These are phyloP conservation scores for Chamaecyparis obtusa DNA, from an alignment of 75 land plant genomes.

Conservation along the genomic window DNA sequence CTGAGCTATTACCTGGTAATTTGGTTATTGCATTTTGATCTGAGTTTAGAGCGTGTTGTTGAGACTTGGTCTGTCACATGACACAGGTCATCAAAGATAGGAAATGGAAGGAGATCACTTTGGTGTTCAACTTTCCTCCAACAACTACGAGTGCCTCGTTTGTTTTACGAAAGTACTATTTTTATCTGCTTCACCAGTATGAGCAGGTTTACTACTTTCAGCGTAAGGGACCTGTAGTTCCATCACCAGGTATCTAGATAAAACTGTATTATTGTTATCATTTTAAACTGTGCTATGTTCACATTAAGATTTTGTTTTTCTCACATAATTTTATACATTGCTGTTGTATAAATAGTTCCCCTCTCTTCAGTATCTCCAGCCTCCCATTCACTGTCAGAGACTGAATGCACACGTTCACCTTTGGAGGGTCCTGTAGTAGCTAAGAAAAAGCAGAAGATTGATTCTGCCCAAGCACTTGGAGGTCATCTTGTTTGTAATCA, in stretches of 20 bases:
- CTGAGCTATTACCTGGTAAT: background rate
- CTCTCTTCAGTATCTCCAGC: constrained; percentile 9
- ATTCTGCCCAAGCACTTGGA: constrained; percentile 9
- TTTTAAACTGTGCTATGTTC: background rate
- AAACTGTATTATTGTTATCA: background rate
- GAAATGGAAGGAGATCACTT: constrained; percentile 33
- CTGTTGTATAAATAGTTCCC: constrained; percentile 6
- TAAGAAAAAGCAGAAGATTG: constrained; percentile 11
- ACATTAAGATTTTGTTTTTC: background rate
- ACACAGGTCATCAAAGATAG: constrained; percentile 32
- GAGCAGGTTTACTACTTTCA: constrained; percentile 37
- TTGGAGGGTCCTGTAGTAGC: background rate
- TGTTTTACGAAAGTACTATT: constrained; percentile 31
- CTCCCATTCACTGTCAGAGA: background rate
- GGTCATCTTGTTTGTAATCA: constrained; percentile 2
- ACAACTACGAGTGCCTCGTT: constrained; percentile 40
- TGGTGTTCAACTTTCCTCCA: constrained; percentile 28
- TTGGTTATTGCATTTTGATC: background rate
- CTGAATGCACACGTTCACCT: constrained; percentile 1
- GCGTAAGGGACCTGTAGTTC: constrained; percentile 1
- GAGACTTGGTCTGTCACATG: background rate
- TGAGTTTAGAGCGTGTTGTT: background rate
- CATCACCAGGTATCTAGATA: constrained; percentile 13
- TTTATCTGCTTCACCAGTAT: constrained; percentile 23
- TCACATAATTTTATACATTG: background rate